Conservation (phyloP, 2,329 filamentous ascomycete species). For the Colletotrichum sp. region DNA sequence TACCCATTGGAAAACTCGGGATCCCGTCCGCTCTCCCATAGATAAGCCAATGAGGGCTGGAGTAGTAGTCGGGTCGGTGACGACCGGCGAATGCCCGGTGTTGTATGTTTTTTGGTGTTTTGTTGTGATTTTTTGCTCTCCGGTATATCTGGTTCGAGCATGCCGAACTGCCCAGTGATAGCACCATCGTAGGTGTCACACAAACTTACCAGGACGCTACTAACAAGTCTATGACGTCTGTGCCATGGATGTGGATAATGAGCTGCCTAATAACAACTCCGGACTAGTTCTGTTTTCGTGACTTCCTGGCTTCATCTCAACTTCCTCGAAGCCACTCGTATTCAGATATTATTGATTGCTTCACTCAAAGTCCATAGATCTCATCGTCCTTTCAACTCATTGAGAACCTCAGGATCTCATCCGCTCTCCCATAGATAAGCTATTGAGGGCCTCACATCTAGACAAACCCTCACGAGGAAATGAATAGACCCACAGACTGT, state of each 20-base stretch:
- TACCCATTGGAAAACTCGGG: background rate
- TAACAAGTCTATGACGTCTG: fast-evolving
- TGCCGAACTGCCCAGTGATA: too few relatives aligned
- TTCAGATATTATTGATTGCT: background rate
- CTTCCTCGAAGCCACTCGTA: background rate
- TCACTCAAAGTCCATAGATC: fast-evolving
- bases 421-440: background rate
- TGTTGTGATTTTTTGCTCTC: background rate
- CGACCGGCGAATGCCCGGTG: background rate
- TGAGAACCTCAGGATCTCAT: background rate
- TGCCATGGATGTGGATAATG: background rate
- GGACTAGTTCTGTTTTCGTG: fast-evolving
- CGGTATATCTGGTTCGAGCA: fast-evolving
- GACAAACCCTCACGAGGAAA: too few relatives aligned
- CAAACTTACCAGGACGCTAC: too few relatives aligned
- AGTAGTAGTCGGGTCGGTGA: background rate
- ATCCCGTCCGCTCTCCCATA: background rate
- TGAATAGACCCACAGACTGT: too few relatives aligned
- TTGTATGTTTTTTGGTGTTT: background rate
- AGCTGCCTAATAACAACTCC: background rate
- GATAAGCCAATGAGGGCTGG: background rate
- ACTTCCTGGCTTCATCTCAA: background rate
- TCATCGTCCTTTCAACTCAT: background rate
- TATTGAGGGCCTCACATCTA: background rate
- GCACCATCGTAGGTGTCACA: too few relatives aligned